These are phyloP conservation scores for Pleurotus giganteus DNA, from an alignment of 768 basidiomycete genomes.

Conservation along the genomic window DNA sequence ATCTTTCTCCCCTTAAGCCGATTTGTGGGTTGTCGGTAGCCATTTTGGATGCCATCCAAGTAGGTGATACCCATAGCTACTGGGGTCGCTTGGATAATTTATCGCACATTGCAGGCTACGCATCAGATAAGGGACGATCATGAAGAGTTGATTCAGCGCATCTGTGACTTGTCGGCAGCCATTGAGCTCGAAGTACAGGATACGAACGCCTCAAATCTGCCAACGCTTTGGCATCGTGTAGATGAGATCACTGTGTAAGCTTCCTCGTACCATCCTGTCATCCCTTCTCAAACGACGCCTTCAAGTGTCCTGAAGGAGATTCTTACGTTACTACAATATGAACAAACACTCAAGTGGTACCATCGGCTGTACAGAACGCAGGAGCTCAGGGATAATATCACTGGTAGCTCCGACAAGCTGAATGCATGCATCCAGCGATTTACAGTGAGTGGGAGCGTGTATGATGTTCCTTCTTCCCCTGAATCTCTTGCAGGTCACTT, in stretches of 20 bases:
- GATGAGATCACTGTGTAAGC: neutral
- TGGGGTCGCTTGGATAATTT: neutral
- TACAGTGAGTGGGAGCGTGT: neutral
- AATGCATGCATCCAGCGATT: neutral
- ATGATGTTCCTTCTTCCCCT: neutral
- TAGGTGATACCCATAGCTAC: neutral
- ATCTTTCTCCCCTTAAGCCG: neutral
- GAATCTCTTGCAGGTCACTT: neutral
- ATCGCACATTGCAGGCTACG: neutral
- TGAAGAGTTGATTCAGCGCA: neutral
- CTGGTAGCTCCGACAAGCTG: neutral
- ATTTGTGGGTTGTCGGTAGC: neutral
- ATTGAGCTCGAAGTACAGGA: neutral
- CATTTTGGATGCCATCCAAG: neutral
- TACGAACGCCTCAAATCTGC: neutral
- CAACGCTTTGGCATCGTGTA: neutral
- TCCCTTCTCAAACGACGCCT: too few relatives aligned
- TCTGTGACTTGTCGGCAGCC: neutral
- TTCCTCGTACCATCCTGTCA: neutral
- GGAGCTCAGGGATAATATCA: constrained; percentile 1
- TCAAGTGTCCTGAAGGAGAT: neutral
- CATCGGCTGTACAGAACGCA: neutral
- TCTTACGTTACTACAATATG: neutral
- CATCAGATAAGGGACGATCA: neutral
- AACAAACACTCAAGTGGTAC: neutral